Percentiles rank a stretch among this genome's conserved stretches.
Conservation (phyloP, 140 eudicot species). For the Artemisia princeps region DNA sequence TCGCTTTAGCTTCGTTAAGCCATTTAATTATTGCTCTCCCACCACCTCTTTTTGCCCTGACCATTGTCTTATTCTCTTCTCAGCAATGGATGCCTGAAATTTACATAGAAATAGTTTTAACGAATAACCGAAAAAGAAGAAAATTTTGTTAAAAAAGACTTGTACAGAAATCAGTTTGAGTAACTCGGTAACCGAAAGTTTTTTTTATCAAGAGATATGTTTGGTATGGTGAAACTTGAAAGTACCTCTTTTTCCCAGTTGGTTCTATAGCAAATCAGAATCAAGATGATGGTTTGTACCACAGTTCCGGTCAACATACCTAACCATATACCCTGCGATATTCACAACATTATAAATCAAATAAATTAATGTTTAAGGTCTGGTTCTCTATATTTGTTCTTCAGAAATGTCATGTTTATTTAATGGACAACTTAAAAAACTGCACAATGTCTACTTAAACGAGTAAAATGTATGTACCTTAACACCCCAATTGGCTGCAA, state of each 20-base stretch:
- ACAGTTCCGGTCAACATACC: slow-evolving; percentile 41
- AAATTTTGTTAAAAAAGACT: background rate
- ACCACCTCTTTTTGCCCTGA: slow-evolving; percentile 31
- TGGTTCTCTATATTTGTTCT: no score
- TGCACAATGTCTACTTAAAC: background rate
- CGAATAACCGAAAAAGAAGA: background rate
- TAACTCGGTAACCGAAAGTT: background rate
- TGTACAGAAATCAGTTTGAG: background rate
- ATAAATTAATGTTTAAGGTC: no score
- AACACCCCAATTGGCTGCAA: slow-evolving; percentile 37
- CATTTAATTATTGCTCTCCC: slow-evolving; percentile 12
- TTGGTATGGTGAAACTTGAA: background rate
- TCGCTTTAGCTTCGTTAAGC: slow-evolving; percentile 2
- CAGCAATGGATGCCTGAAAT: slow-evolving; percentile 56
- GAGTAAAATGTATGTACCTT: slow-evolving; percentile 21
- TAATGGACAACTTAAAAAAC: no score
- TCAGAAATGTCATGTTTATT: no score
- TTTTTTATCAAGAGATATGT: background rate
- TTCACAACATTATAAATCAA: background rate
- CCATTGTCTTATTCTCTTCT: slow-evolving; percentile 45
- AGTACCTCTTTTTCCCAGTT: slow-evolving; percentile 41
- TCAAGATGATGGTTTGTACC: slow-evolving; percentile 32
- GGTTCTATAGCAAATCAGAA: slow-evolving; percentile 32
- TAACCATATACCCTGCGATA: slow-evolving; percentile 47
- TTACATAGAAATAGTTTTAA: background rate